Base-by-base conservation (phyloP, 78 protist genomes). In the Chrysochromulina parva region DNA sequence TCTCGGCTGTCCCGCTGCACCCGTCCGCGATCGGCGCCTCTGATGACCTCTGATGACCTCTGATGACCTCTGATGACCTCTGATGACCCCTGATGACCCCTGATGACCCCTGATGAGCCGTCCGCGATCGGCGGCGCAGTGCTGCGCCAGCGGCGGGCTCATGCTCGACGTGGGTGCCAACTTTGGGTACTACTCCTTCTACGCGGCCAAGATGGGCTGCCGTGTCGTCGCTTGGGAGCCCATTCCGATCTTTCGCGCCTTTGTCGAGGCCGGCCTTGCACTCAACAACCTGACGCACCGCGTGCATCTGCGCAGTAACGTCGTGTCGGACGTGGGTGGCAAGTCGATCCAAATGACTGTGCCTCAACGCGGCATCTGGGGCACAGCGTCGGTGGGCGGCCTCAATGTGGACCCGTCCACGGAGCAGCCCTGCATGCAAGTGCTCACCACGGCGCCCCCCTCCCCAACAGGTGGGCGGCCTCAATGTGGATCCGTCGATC, bases 201-300 rank as follows among this genome's bases (percentile, higher is more conserved):
- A n/a, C 6, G 66, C 89, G 2, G 89, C 89, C 16, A 6, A 1
- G n/a, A 55, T 55, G 28, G 89, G 89, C 76, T 85, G 89, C 89
- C 66, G 89, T 7, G 89, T 85, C n/a, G 7, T 85, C 47, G 89
- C 89, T 24, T 85, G 69, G 69, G 89, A 85, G 3, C 89, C 89
- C 2, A 74, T 85, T 7, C 89, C 89, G 1, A 38, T 16, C 26
- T 85, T 85, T 74, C 67, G 89, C 50, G 55, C 71, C n/a, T 85
- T 60, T 55, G 14, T 85, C 58, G 24, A 38, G 54, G 16, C 54
- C 55, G 66, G 55, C 60, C 20, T 62, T 38, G 76, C 57, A 1
- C 67, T 85, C 71, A 85, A 85, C 74, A 60, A 58, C 89, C 53
- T 85, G n/a, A 14, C 53, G 9, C 74, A 85, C 22, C 71, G 24